A percentile compares a stretch with the other conserved stretches of the same genome.
These are phyloP conservation scores for Castanea mollissima DNA, from an alignment of 306 rosid species.

Conservation along the genomic window DNA sequence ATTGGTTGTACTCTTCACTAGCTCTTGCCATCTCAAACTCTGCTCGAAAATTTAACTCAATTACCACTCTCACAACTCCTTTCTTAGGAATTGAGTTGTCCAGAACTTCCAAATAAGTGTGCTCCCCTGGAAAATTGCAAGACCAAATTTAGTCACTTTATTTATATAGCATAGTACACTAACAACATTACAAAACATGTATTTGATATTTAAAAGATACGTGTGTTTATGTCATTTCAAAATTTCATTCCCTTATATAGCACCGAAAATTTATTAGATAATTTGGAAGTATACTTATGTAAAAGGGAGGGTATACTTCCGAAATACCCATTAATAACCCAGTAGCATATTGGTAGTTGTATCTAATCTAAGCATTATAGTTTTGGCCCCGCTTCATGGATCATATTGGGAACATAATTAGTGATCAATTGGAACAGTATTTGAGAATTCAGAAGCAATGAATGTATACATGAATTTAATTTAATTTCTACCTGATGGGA, in stretches of 20 bases:
- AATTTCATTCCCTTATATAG: too few species aligned
- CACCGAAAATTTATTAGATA: too few species aligned
- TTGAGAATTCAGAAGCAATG: too few species aligned
- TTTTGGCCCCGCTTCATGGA: too few species aligned
- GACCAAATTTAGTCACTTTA: background rate
- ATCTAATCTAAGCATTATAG: too few species aligned
- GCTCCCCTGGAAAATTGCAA: slow-evolving; percentile 54
- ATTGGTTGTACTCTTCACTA: slow-evolving; percentile 53
- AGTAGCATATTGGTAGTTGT: too few species aligned
- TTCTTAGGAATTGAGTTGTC: slow-evolving; percentile 44
- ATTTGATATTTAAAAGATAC: too few species aligned
- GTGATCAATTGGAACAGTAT: background rate
- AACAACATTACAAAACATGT: too few species aligned
- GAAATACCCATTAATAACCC: too few species aligned
- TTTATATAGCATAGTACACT: too few species aligned
- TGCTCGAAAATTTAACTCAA: slow-evolving; percentile 62
- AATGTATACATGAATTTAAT: background rate
- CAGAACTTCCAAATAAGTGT: slow-evolving; percentile 61
- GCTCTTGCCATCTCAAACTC: slow-evolving; percentile 84
- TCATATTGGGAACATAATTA: background rate
- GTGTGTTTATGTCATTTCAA: too few species aligned
- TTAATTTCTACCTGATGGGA: slow-evolving; percentile 56
- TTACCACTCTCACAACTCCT: slow-evolving; percentile 46
- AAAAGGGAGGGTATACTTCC: fast-evolving
- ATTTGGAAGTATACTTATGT: fast-evolving